Percentiles rank a stretch among this genome's conserved stretches.
Evolutionary conservation across 345 rosid genomes (phyloP).

Genomic region (Noccaea bulbosa): DNA sequence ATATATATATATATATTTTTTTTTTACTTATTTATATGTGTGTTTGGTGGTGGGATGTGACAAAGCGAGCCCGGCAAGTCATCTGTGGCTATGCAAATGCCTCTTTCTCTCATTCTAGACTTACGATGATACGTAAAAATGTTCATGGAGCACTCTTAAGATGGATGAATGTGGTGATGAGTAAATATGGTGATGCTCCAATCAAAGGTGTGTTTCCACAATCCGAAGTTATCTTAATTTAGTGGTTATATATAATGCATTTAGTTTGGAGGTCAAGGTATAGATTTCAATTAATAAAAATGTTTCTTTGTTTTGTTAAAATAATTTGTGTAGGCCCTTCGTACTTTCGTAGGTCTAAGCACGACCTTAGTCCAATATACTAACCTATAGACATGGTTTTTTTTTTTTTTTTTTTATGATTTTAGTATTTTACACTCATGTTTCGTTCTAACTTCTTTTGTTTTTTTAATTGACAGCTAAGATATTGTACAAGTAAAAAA

Average conservation of each 20-base stretch:
- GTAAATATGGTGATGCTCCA: background rate
- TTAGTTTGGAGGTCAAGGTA: background rate
- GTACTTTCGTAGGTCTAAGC: background rate
- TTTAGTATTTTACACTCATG: background rate
- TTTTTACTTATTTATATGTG: background rate
- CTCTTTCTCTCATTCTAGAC: slow-evolving; percentile 38
- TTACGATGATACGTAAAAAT: slow-evolving; percentile 12
- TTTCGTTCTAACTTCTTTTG: background rate
- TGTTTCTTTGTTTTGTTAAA: background rate
- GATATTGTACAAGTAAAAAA: background rate
- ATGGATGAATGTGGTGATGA: slow-evolving; percentile 8
- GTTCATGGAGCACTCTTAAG: background rate
- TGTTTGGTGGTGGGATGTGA: slow-evolving; percentile 2
- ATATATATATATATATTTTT: background rate
- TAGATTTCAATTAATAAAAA: background rate
- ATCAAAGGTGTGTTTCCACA: background rate
- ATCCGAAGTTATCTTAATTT: background rate
- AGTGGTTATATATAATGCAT: background rate
- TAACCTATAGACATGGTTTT: background rate
- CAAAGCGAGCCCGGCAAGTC: slow-evolving; percentile 28
- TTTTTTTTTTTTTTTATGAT: no score
- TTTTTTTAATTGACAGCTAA: slow-evolving; percentile 12
- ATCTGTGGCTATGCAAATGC: slow-evolving; percentile 30
- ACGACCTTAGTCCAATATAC: background rate
- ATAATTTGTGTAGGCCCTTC: no score